phyloP scores from a whole-genome alignment of 2,329 filamentous ascomycete genomes.

The Chaetothyriales sp. region DNA sequence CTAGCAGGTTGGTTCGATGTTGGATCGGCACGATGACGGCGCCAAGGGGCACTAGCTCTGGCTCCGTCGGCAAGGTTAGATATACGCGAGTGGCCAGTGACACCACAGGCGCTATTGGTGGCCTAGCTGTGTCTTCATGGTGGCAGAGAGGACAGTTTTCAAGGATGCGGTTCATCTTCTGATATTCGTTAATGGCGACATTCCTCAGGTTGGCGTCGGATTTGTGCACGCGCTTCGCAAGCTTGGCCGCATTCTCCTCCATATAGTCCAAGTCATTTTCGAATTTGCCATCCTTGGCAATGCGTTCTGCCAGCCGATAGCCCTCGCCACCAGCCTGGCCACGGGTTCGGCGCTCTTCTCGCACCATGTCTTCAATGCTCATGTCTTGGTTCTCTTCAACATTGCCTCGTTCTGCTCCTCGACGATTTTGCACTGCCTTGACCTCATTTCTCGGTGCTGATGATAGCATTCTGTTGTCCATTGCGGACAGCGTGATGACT shows the following conservation, averaged over 20 bases:
- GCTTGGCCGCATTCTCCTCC: slow-evolving; percentile 86
- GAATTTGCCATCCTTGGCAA: slow-evolving; percentile 84
- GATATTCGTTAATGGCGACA: slow-evolving; percentile 72
- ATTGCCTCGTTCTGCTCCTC: slow-evolving; percentile 68
- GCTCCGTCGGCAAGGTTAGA: slow-evolving; percentile 77
- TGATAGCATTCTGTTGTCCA: slow-evolving; percentile 81
- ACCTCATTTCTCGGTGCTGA: slow-evolving; percentile 63
- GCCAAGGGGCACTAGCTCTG: slow-evolving; percentile 69
- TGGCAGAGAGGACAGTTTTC: slow-evolving; percentile 84
- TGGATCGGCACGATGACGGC: slow-evolving; percentile 80
- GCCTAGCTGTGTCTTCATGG: slow-evolving; percentile 67
- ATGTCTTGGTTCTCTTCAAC: slow-evolving; percentile 92
- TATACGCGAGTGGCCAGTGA: slow-evolving; percentile 77
- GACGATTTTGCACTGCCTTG: slow-evolving; percentile 61
- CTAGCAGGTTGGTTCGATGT: slow-evolving; percentile 79
- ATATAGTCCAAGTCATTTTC: slow-evolving; percentile 90
- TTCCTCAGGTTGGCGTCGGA: slow-evolving; percentile 80
- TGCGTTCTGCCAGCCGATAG: slow-evolving; percentile 72
- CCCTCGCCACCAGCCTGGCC: slow-evolving; percentile 68
- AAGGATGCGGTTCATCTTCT: slow-evolving; percentile 74
- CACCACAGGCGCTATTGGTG: slow-evolving; percentile 71
- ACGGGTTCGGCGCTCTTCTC: slow-evolving; percentile 77
- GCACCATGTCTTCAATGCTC: slow-evolving; percentile 91
- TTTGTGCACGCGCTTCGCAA: slow-evolving; percentile 76
- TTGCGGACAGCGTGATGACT: slow-evolving; percentile 68